Evolutionary conservation across 176 grass and related monocot species (phyloP).

Genomic region (Cenchrus americanus): DNA sequence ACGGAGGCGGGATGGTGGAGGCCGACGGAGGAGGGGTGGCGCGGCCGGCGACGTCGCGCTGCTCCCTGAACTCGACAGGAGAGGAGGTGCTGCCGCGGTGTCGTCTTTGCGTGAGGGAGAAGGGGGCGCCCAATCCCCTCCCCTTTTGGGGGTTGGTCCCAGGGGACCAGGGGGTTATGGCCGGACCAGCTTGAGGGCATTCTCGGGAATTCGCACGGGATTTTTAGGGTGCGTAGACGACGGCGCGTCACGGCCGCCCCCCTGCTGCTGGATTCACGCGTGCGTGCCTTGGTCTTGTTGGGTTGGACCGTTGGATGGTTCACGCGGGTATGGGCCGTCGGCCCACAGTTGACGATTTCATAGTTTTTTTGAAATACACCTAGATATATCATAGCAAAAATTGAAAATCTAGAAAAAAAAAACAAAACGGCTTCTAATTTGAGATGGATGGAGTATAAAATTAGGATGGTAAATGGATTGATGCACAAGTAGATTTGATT

Average conservation of each 20-base stretch:
- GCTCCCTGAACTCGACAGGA: neutral
- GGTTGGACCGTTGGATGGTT: constrained; percentile 4
- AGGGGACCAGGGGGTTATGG: neutral
- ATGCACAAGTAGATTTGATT: neutral
- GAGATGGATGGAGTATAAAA: too few relatives aligned
- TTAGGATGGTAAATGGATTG: too few relatives aligned
- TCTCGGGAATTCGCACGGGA: neutral
- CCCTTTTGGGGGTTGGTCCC: neutral
- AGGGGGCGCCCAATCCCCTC: constrained; percentile 14
- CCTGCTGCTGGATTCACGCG: neutral
- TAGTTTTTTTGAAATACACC: neutral
- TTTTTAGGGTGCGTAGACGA: constrained; percentile 21
- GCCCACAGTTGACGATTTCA: neutral
- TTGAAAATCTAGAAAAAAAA: too few relatives aligned
- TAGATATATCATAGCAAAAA: too few relatives aligned
- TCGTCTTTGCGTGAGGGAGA: constrained; percentile 19
- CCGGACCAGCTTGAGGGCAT: constrained; percentile 6
- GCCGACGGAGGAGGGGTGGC: neutral
- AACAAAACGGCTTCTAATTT: too few relatives aligned
- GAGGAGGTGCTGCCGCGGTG: constrained; percentile 13
- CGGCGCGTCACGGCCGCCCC: neutral
- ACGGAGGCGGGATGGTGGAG: neutral
- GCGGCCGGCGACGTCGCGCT: neutral
- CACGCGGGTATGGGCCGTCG: neutral
- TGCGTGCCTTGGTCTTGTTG: neutral